Percentiles rank a stretch among this genome's conserved stretches.
Evolutionary conservation across 1,139 yeast species (phyloP).

Genomic region (Lodderomyces pseudojiufengensis): DNA sequence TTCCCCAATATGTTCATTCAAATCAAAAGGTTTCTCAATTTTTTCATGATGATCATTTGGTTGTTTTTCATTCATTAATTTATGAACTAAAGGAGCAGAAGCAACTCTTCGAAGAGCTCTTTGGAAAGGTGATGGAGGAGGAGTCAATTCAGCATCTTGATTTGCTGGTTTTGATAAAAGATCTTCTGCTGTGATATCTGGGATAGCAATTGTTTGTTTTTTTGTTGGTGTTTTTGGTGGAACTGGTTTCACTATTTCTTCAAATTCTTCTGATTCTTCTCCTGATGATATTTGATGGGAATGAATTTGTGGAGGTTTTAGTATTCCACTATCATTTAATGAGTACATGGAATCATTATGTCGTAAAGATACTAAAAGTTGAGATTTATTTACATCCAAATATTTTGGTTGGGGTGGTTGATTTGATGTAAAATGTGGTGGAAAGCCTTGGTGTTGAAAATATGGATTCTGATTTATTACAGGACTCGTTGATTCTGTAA

Average conservation of each 20-base stretch:
- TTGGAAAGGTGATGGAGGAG: slow-evolving; percentile 39
- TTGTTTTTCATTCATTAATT: slow-evolving; percentile 27
- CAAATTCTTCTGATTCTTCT: slow-evolving; percentile 7
- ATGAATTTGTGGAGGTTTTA: slow-evolving; percentile 24
- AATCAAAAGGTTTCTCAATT: slow-evolving; percentile 27
- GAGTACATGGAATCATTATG: slow-evolving; percentile 44
- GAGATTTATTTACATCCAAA: slow-evolving; percentile 12
- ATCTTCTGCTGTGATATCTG: slow-evolving; percentile 1
- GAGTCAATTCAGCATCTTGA: slow-evolving; percentile 9
- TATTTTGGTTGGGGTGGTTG: slow-evolving; percentile 7
- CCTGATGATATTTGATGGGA: slow-evolving; percentile 10
- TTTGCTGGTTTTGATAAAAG: slow-evolving; percentile 8
- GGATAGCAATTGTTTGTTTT: neutral
- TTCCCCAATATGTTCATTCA: slow-evolving; percentile 54
- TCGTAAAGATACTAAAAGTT: slow-evolving; percentile 35
- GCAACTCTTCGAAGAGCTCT: slow-evolving; percentile 69
- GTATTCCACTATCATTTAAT: slow-evolving; percentile 23
- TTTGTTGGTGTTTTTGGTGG: neutral
- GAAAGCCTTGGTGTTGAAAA: slow-evolving; percentile 54
- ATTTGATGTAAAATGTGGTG: slow-evolving; percentile 38
- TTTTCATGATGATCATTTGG: slow-evolving; percentile 7
- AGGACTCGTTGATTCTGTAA: slow-evolving; percentile 17
- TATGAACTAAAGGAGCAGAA: slow-evolving; percentile 67
- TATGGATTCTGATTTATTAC: slow-evolving; percentile 44
- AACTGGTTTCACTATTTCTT: neutral